These are phyloP conservation scores for Trichosporon sp. DNA, from an alignment of 1,284 basidiomycete genomes.

Conservation along the genomic window DNA sequence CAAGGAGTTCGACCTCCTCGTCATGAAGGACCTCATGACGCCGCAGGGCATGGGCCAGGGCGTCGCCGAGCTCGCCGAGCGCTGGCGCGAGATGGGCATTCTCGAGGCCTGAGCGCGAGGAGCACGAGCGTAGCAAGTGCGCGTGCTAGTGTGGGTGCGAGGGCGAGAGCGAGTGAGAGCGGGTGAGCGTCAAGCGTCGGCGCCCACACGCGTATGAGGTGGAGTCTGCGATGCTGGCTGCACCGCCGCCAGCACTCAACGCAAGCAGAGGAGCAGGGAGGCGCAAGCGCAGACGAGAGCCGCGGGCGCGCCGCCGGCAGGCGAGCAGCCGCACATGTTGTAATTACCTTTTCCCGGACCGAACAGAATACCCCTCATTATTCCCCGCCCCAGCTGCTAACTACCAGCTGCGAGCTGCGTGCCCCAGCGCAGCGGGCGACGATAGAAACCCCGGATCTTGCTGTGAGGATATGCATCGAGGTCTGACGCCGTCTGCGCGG, in stretches of 20 bases:
- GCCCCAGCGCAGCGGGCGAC: background rate
- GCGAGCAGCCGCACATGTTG: background rate
- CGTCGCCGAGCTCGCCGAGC: constrained; percentile 80
- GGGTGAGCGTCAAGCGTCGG: no score
- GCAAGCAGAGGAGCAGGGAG: background rate
- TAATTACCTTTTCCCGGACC: background rate
- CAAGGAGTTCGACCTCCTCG: constrained; percentile 76
- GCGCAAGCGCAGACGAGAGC: background rate
- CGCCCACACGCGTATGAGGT: no score
- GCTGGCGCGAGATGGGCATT: constrained; percentile 79
- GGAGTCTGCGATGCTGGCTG: no score
- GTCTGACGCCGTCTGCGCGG: background rate
- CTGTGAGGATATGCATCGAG: background rate
- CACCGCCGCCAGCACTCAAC: background rate
- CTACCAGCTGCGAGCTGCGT: no score
- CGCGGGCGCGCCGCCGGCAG: background rate
- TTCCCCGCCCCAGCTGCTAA: no score
- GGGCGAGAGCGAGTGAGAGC: no score
- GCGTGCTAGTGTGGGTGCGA: background rate
- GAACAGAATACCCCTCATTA: background rate
- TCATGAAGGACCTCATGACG: constrained; percentile 66
- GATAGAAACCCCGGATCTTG: background rate
- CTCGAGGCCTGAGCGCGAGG: constrained; percentile 52
- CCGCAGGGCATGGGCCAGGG: constrained; percentile 50
- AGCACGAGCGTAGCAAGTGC: background rate